These are phyloP conservation scores for Dactylellina drechsleri DNA, from an alignment of 2,329 filamentous ascomycete genomes.

Conservation along the genomic window DNA sequence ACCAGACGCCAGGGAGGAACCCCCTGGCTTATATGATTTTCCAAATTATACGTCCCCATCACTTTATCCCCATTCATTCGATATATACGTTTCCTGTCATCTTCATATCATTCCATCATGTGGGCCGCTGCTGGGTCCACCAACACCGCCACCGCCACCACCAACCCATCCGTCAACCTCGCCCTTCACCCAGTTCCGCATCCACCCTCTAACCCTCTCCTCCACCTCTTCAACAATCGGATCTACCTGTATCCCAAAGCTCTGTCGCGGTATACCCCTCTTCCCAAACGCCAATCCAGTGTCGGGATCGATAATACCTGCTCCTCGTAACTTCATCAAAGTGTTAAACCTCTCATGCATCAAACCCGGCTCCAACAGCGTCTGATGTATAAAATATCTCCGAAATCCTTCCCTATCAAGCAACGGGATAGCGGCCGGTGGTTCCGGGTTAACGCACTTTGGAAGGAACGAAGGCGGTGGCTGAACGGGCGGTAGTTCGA, in stretches of 20 bases:
- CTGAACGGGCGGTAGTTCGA: constrained; percentile 40
- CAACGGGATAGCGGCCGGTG: constrained; percentile 38
- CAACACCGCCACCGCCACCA: background rate
- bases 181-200: constrained; percentile 45
- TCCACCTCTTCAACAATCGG: constrained; percentile 33
- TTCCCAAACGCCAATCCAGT: constrained; percentile 42
- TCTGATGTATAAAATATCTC: constrained; percentile 46
- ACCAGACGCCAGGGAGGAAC: constrained; percentile 23
- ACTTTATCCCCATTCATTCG: too few species aligned
- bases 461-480: constrained; percentile 50
- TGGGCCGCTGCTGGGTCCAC: background rate
- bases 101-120: constrained; percentile 16
- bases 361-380: constrained; percentile 29
- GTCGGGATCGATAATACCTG: constrained; percentile 45
- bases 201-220: constrained; percentile 49
- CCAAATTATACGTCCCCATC: background rate
- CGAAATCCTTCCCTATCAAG: constrained; percentile 39
- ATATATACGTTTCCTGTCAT: too few species aligned
- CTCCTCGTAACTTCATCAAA: constrained; percentile 28
- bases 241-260: constrained; percentile 32
- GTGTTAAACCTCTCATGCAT: constrained; percentile 48
- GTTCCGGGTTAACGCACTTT: constrained; percentile 47
- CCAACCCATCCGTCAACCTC: constrained; percentile 46
- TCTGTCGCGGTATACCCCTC: constrained; percentile 39
- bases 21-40: background rate